Base-by-base conservation (phyloP, 2,329 filamentous ascomycete species). In the Hymenoscyphus fraxineus region DNA sequence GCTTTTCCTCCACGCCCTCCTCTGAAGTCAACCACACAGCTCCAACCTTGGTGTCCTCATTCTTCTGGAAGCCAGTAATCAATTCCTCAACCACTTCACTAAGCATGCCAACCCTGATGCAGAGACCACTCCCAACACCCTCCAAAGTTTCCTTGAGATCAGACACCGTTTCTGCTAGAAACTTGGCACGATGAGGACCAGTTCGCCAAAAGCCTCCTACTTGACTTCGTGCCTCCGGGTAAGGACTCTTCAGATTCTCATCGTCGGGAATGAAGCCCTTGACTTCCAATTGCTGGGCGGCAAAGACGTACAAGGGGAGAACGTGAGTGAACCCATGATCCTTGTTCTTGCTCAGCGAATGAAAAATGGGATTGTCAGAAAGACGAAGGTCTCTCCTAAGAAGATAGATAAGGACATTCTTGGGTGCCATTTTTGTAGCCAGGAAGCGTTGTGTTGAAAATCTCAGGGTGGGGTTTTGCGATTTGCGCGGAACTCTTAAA, bases 21-120 rank as follows among this genome's bases (percentile, higher is more conserved):
- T 93, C 89, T 5, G 80, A 81, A 0, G 88, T 89, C 83, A 92
- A 90, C 90, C 90, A 94, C 1, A 93, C 80, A 0, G 83, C 86
- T 15, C 82, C 81, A 5, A 93, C 81, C 22, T 85, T 73, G 12
- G 66, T 59, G 19, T 62, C 65, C 12, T 64, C 76, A 13, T 71
- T 70, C 67, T 72, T 72, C 12, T 77, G 70, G 39, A 86, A 76
- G 4, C 77, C 79, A 0, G 84, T 75, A 0, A 92, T 72, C 6
- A 92, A 75, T n/a, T 80, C 75, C 19, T 80, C 76, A 4, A 92
- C 73, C 0, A 89, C 84, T 59, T 90, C 85, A 2, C 78, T 80
- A 3, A 84, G 75, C 66, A 77, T 80, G 6, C 91, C 91, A 10
- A 88, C 84, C 6, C 90, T 82, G 41, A 93, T 77, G 6, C 82